phyloP scores from a whole-genome alignment of 1,284 basidiomycete species.

The Bondarzewia mesenterica region DNA sequence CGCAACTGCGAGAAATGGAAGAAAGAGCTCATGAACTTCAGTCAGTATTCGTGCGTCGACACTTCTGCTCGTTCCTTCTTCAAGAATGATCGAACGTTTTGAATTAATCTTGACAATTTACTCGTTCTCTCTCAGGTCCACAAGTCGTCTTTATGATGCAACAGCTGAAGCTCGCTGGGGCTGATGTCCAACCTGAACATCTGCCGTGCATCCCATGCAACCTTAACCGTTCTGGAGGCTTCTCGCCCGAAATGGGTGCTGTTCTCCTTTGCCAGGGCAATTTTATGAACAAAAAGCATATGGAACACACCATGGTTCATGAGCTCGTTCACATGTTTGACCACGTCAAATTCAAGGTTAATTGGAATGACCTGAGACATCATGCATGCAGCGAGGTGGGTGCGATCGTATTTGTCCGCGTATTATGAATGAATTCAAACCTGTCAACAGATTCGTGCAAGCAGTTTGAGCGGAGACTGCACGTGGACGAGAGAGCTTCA shows the following conservation, averaged over 20 bases:
- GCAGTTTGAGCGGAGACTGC: constrained; percentile 91
- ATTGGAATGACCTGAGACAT: constrained; percentile 87
- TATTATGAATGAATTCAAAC: constrained; percentile 1
- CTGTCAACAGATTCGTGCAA: constrained; percentile 78
- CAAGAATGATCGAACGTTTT: too few relatives aligned
- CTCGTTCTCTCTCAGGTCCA: constrained; percentile 49
- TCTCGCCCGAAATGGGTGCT: constrained; percentile 66
- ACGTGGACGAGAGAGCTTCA: constrained; percentile 74
- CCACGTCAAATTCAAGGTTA: constrained; percentile 88
- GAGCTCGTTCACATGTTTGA: constrained; percentile 97
- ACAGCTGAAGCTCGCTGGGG: constrained; percentile 71
- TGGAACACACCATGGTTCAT: constrained; percentile 91
- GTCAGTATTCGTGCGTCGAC: constrained; percentile 27
- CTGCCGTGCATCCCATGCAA: constrained; percentile 83
- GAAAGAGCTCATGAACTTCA: constrained; percentile 44
- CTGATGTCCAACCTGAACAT: constrained; percentile 56
- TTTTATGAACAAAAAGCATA: constrained; percentile 75
- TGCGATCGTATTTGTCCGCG: constrained; percentile 9
- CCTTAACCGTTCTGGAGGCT: constrained; percentile 71
- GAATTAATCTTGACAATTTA: constrained; percentile 9
- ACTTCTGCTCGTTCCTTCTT: not conserved
- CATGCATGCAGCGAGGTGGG: constrained; percentile 93
- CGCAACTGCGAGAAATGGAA: constrained; percentile 52
- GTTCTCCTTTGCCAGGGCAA: constrained; percentile 81
- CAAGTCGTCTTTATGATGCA: constrained; percentile 84